Base-by-base conservation (phyloP, 106 monocot species). In the Chionographis japonica region DNA sequence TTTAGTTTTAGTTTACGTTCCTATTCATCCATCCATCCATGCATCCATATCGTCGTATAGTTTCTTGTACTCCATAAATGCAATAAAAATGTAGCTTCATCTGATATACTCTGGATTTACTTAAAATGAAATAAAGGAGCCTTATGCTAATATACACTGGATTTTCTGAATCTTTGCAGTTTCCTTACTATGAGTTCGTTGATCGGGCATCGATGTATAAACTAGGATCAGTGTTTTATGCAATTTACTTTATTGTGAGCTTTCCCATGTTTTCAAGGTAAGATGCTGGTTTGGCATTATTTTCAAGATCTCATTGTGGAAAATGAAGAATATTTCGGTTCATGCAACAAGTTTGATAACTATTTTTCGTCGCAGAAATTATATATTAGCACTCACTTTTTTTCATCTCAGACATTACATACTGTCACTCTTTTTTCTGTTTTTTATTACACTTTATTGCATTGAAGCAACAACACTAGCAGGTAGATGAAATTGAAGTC, bases 201-300 rank as follows among this genome's bases (percentile, higher is more conserved):
- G 97, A 97, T 69, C 84, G 97, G 42, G 81, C 68, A 8, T 78
- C 75, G 9, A 97, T 97, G 97, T 97, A 89, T 74, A 92, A 79
- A 85, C 84, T 97, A 14, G 97, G 97, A 62, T 97, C 87, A 4
- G 56, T 97, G 53, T 97, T 97, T 60, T 97, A 97, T 82, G 97
- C 97, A 59, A 97, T 97, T 60, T 97, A 97, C 66, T 97, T 97
- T 68, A 16, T 97, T n/a, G 97, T 97, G 67, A 97, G 97, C 87
- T 97, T 97, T 74, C 97, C 97, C 37, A 97, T 97, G 97, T 97
- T 97, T 73, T 69, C 74, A 70, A 92, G 97, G 92, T 97, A 85
- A 65, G 62, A 69, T 63, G 40, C 49, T 65, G 16, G 38, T 52
- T 63, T 4, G 13, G n/a, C 35, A 18, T 38, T 51, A 55, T 46